Base-by-base conservation (phyloP, 306 rosid genomes). In the Inga oerstediana region DNA sequence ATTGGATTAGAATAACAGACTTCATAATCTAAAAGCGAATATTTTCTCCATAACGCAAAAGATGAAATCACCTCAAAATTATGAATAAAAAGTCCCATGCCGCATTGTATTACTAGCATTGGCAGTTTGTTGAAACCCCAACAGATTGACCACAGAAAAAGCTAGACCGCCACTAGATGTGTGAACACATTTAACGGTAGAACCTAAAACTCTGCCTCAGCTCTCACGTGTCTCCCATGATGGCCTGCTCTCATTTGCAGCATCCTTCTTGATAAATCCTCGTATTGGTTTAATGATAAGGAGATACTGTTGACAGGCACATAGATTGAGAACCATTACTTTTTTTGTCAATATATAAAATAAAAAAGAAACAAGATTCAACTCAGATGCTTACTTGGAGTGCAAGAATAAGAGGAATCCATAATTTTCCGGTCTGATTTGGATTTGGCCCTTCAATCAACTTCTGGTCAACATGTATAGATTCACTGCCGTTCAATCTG, bases 381-480 rank as follows among this genome's bases (percentile, higher is more conserved):
- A 43, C 64, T 16, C 15, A 32, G 44, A 83, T 64, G 45, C 82
- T 82, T 85, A 92, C 96, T 86, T 92, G 91, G 45, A 89, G 68
- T 0, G 74, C 86, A 46, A 89, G 76, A 61, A 92, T 52, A 37
- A 92, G 69, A 54, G 96, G 96, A 83, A 92, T 92, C n/a, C 88
- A 80, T 49, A 86, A 16, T 86, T 92, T 92, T 71, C 93, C 82
- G 73, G 86, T 88, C 30, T 89, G 86, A 67, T 92, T 90, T 34
- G 96, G 96, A 77, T 92, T 88, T n/a, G 96, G 93, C 75, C 96
- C 96, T 62, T 90, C 96, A 13, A 92, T 88, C 84, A 92, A 82
- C 81, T 86, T 88, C 87, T 86, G 87, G 77, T 90, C 91, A 11
- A 92, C 90, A 64, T 80, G 19, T 71, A 92, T 84, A 16, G 92